phyloP scores from a whole-genome alignment of 169 alveolate genomes.

The Eimeria falciformis region DNA sequence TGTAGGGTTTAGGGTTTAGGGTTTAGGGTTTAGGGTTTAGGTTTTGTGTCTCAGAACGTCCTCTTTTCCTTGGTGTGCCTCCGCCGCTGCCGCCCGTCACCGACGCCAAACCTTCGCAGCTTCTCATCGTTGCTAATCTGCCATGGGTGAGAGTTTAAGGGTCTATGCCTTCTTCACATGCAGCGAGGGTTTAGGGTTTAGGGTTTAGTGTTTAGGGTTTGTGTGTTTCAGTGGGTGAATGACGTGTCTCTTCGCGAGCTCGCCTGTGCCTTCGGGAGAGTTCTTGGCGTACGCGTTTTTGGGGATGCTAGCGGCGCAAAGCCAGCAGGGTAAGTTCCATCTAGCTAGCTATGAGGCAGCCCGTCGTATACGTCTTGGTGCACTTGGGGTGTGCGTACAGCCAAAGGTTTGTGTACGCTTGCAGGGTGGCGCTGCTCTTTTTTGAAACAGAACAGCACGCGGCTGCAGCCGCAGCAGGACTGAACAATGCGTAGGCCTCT shows the following conservation, averaged over 20 bases:
- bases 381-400: background rate
- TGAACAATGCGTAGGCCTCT: background rate
- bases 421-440: background rate
- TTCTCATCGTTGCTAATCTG: background rate
- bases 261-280: background rate
- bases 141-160: background rate
- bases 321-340: background rate
- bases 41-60: background rate
- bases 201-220: no score
- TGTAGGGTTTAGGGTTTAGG: constrained; percentile 49
- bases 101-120: background rate
- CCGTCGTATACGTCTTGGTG: background rate
- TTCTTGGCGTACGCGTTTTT: background rate
- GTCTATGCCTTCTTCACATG: no score
- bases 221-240: background rate
- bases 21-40: constrained; percentile 18
- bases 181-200: no score
- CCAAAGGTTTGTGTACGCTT: background rate
- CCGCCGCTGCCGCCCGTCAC: background rate
- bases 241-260: background rate
- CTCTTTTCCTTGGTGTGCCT: background rate
- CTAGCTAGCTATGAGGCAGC: background rate
- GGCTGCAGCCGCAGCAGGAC: background rate
- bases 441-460: background rate
- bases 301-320: background rate